Conservation (phyloP, 2,329 filamentous ascomycete species). For the Ascochyta viciae-villosae region DNA sequence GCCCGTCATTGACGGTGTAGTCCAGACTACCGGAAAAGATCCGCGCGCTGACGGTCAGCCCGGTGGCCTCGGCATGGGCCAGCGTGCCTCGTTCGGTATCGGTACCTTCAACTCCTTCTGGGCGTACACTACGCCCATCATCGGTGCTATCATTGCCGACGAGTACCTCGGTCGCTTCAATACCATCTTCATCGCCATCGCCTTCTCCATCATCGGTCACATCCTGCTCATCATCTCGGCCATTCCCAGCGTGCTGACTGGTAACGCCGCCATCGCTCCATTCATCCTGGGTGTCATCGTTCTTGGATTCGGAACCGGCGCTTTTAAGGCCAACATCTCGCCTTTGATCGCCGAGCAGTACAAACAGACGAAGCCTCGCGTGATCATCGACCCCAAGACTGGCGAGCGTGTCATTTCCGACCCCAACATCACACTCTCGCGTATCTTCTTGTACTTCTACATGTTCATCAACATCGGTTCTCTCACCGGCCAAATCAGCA, state of each 20-base stretch:
- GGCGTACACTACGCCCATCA: slow-evolving; percentile 52
- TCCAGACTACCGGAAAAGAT: slow-evolving; percentile 41
- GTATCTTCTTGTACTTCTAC: slow-evolving; percentile 59
- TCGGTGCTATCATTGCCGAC: slow-evolving; percentile 64
- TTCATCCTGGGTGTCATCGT: slow-evolving; percentile 60
- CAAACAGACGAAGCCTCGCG: slow-evolving; percentile 63
- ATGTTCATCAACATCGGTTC: slow-evolving; percentile 69
- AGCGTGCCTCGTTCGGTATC: slow-evolving; percentile 48
- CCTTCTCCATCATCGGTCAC: slow-evolving; percentile 60
- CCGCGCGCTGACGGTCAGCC: slow-evolving; percentile 41
- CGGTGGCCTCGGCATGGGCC: slow-evolving; percentile 47
- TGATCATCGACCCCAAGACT: slow-evolving; percentile 59
- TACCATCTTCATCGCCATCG: slow-evolving; percentile 62
- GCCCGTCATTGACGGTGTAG: slow-evolving; percentile 45
- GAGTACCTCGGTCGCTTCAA: slow-evolving; percentile 68
- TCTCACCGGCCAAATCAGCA: slow-evolving; percentile 72
- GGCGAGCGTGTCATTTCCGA: slow-evolving; percentile 76
- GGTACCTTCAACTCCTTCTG: slow-evolving; percentile 51
- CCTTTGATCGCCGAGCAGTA: slow-evolving; percentile 76
- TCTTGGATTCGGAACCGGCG: slow-evolving; percentile 56
- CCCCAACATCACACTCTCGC: slow-evolving; percentile 70
- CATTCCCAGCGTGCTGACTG: slow-evolving; percentile 55
- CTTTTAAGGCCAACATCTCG: slow-evolving; percentile 59
- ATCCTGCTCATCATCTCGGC: slow-evolving; percentile 62
- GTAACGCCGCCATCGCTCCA: slow-evolving; percentile 54